phyloP scores from a whole-genome alignment of 176 grass and related monocot species.

The Carex parvula region DNA sequence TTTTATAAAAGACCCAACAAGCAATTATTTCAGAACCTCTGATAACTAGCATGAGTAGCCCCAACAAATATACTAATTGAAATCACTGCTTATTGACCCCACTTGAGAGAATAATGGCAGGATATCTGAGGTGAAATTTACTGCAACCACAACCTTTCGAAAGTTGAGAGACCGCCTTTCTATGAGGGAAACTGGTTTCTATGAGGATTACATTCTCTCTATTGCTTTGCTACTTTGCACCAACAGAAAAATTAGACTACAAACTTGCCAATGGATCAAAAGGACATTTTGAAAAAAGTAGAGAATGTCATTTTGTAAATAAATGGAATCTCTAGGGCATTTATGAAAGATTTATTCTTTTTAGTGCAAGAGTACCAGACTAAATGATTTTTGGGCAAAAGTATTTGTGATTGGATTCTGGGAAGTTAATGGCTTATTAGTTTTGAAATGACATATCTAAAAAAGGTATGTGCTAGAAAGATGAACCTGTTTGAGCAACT shows the following conservation, averaged over 20 bases:
- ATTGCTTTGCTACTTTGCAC: not conserved
- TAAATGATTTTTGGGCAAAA: not conserved
- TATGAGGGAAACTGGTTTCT: slow-evolving; percentile 18
- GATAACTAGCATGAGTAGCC: slow-evolving; percentile 10
- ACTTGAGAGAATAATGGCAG: slow-evolving; percentile 20
- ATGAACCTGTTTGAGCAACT: not conserved
- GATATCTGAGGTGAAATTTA: slow-evolving; percentile 2
- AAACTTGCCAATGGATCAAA: not conserved
- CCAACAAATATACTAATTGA: slow-evolving; percentile 24
- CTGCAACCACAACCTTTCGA: not conserved
- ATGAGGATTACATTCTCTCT: not conserved
- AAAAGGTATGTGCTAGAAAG: not conserved
- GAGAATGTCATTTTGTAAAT: not conserved
- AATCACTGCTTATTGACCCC: slow-evolving; percentile 10
- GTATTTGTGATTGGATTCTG: not conserved
- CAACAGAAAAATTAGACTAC: not conserved
- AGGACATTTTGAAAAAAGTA: not conserved
- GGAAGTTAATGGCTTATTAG: not conserved
- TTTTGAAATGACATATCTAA: slow-evolving; percentile 11
- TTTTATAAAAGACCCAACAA: slow-evolving; percentile 22
- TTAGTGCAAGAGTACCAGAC: not conserved
- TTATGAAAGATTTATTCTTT: not conserved
- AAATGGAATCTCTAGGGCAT: slow-evolving; percentile 11
- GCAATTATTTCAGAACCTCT: slow-evolving; percentile 23
- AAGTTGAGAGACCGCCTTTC: slow-evolving; percentile 6